A percentile compares a stretch with the other conserved stretches of the same genome.
Conservation (phyloP, 2,329 filamentous ascomycete species). For the Pyrenophora graminea region DNA sequence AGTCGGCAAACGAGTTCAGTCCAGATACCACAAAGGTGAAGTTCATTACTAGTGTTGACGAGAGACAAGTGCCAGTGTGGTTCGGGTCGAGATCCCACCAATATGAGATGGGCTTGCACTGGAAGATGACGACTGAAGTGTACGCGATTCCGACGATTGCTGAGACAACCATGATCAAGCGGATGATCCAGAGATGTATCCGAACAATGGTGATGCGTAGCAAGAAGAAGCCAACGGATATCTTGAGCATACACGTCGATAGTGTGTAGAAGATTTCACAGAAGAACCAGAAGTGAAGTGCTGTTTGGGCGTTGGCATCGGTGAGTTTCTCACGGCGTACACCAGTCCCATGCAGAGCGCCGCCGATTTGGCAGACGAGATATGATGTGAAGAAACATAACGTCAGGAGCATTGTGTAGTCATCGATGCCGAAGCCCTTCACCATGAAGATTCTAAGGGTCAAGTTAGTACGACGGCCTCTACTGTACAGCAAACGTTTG, state of each 20-base stretch:
- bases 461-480: constrained; percentile 4
- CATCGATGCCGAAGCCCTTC: constrained; percentile 47
- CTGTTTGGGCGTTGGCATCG: constrained; percentile 29
- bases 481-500: not conserved
- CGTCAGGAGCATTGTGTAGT: constrained; percentile 47
- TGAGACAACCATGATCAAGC: constrained; percentile 51
- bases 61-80: constrained; percentile 47
- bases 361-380: constrained; percentile 35
- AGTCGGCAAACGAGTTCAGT: constrained; percentile 36
- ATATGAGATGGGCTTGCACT: constrained; percentile 55
- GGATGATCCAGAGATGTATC: constrained; percentile 53
- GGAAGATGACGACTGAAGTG: constrained; percentile 56
- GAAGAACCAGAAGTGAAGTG: constrained; percentile 55
- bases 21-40: constrained; percentile 51
- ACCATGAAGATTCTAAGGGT: constrained; percentile 36
- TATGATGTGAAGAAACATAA: constrained; percentile 46
- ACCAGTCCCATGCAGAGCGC: constrained; percentile 46
- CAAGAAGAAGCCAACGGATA: constrained; percentile 57
- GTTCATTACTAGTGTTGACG: constrained; percentile 53
- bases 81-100: constrained; percentile 54
- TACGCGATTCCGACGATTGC: constrained; percentile 53
- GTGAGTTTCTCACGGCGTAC: constrained; percentile 39
- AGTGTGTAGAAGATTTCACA: constrained; percentile 59
- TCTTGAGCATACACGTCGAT: constrained; percentile 53
- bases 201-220: constrained; percentile 54